These are phyloP conservation scores for Melocanna baccifera DNA, from an alignment of 176 grass and related monocot genomes.

Conservation along the genomic window DNA sequence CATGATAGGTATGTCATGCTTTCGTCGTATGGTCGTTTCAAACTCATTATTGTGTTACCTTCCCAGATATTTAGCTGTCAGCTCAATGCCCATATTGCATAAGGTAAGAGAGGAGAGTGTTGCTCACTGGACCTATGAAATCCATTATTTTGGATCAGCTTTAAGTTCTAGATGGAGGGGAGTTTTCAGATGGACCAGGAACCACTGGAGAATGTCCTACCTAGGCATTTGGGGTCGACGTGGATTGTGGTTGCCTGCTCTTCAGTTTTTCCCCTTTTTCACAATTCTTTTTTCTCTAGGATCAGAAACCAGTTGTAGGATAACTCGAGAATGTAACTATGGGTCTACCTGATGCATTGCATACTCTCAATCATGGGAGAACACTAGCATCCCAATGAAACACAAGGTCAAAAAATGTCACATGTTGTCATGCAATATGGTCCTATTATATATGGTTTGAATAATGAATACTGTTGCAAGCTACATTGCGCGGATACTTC, in stretches of 20 bases:
- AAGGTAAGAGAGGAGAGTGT: neutral
- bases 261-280: neutral
- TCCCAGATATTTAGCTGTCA: neutral
- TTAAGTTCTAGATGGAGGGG: neutral
- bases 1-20: neutral
- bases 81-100: neutral
- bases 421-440: neutral
- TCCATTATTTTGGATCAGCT: neutral
- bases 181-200: neutral
- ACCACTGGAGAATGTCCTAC: neutral
- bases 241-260: neutral
- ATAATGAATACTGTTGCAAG: neutral
- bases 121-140: neutral
- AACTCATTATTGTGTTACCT: neutral
- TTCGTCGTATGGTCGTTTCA: neutral
- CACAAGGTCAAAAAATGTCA: neutral
- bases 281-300: neutral
- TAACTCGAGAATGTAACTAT: neutral
- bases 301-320: neutral
- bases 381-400: neutral
- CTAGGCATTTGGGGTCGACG: neutral
- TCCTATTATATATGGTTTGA: too few species aligned
- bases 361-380: neutral
- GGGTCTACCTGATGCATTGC: neutral
- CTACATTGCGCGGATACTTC: too few species aligned